Evolutionary conservation across 2,329 filamentous ascomycete genomes (phyloP).

Genomic region (Fonsecaea nubica): DNA sequence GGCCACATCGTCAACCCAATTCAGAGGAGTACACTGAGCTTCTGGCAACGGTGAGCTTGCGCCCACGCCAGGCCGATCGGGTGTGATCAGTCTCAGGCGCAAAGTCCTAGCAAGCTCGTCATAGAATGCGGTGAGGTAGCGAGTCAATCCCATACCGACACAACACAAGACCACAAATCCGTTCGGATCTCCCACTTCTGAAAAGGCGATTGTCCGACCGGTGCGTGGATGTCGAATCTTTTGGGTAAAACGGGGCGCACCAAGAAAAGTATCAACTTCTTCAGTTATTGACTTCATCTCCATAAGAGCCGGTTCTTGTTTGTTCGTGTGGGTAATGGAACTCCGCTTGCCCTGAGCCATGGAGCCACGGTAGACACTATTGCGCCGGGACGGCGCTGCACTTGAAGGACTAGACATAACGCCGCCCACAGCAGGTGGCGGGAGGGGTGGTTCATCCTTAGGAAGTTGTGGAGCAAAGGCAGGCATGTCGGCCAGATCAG

Average conservation of each 20-base stretch:
- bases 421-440: constrained; percentile 1
- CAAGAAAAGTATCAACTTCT: constrained; percentile 83
- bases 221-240: constrained; percentile 86
- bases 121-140: constrained; percentile 96
- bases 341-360: constrained; percentile 24
- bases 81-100: constrained; percentile 87
- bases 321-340: constrained; percentile 21
- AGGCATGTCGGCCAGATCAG: constrained; percentile 36
- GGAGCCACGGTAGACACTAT: constrained; percentile 27
- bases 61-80: constrained; percentile 91
- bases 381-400: constrained; percentile 26
- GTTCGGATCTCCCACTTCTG: constrained; percentile 90
- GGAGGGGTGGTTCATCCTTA: constrained; percentile 17
- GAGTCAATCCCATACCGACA: constrained; percentile 94
- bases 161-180: constrained; percentile 95
- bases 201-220: constrained; percentile 89
- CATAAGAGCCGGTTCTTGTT: constrained; percentile 38
- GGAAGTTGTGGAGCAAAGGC: constrained; percentile 24
- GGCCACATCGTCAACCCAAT: constrained; percentile 93
- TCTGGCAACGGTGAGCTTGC: constrained; percentile 86
- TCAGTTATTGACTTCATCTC: constrained; percentile 88
- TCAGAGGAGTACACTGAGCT: constrained; percentile 81
- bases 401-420: constrained; percentile 15
- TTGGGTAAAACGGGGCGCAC: constrained; percentile 82
- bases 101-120: constrained; percentile 91